Evolutionary conservation across 345 rosid genomes (phyloP).

Genomic region (Adansonia digitata): DNA sequence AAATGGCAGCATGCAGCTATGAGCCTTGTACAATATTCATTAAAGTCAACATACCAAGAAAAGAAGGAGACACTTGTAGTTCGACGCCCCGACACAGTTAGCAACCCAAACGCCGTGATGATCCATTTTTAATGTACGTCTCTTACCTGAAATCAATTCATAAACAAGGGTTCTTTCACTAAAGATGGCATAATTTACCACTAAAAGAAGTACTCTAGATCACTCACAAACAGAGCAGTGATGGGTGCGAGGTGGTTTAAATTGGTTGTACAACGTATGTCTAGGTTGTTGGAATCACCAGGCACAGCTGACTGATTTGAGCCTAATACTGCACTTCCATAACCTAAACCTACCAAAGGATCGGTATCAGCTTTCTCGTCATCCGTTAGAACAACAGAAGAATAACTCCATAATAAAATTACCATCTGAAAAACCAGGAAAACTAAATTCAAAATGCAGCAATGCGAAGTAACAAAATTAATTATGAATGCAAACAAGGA

Average conservation of each 20-base stretch:
- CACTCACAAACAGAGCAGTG: conserved; percentile 83
- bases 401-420: conserved; percentile 75
- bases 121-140: conserved; percentile 82
- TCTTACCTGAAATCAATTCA: conserved; percentile 48
- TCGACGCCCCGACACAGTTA: conserved; percentile 75
- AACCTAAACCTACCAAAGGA: conserved; percentile 27
- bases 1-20: background rate
- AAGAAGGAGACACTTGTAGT: conserved; percentile 74
- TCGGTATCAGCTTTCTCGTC: conserved; percentile 46
- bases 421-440: conserved; percentile 41
- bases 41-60: conserved; percentile 55
- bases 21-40: conserved; percentile 10
- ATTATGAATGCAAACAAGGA: background rate
- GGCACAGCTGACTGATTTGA: conserved; percentile 17
- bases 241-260: conserved; percentile 71
- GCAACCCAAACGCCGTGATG: conserved; percentile 93
- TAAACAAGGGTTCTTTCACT: conserved; percentile 21
- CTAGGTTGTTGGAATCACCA: conserved; percentile 32
- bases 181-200: background rate
- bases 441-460: background rate
- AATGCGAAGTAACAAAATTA: background rate
- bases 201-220: background rate
- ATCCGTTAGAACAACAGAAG: conserved; percentile 60
- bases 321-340: conserved; percentile 13
- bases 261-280: conserved; percentile 50